Base-by-base conservation (phyloP, 116 monocot species). In the Posidonia oceanica region DNA sequence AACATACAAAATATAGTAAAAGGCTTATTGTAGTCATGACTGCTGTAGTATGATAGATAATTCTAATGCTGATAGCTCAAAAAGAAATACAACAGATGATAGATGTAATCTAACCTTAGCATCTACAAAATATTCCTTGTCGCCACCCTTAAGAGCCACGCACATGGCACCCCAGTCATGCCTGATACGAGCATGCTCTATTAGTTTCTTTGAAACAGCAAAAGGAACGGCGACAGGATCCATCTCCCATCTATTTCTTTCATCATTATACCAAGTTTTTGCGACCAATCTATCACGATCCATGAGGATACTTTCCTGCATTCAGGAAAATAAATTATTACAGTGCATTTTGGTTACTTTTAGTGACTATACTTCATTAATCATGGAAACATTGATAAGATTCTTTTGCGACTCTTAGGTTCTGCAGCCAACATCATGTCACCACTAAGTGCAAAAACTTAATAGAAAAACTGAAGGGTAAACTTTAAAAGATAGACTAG, bases 121-220 rank as follows among this genome's bases (percentile, higher is more conserved):
- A 75, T 92, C 82, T 74, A 92, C 86, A 82, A 64, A 82, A 70
- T 92, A 92, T 66, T 92, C 92, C 74, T 74, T 88, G 62, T 92
- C 84, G 70, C 86, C 92, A 57, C 92, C 92, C 80, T 92, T 92
- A 62, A 92, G 86, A 55, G 78, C 48, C 80, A 92, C 69, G 75
- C 75, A 88, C 92, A 92, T 88, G 68, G 78, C 88, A 78, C 72
- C 92, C 92, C 92, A 92, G 51, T 92, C 92, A 80, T 88, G 88
- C 39, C 92, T 85, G 69, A 92, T 92, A 11, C 83, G 76, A 71
- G 86, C 88, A 84, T 67, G 76, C 68, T 79, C 86, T 22, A 88
- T 61, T 60, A 92, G 73, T 75, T 84, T 92, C 80, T 79, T 88
- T 18, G 88, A 88, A 60, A 92, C 74, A 52, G 84, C 88, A 82